Evolutionary conservation across 164 flowering plant genomes (phyloP).

Genomic region (Liriodendron chinense): DNA sequence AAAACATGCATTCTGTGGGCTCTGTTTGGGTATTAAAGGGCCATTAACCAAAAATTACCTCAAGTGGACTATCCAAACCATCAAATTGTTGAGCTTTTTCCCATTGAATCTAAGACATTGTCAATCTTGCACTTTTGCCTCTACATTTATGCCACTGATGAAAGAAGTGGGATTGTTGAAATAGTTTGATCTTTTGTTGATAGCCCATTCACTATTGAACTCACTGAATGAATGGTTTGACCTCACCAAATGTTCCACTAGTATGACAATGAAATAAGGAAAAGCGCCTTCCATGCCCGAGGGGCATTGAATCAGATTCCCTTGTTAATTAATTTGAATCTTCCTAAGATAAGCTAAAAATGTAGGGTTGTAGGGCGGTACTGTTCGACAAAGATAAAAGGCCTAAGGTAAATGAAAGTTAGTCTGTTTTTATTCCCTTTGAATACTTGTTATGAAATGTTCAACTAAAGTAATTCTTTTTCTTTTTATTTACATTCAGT

Average conservation of each 20-base stretch:
- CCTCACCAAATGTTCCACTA: not conserved
- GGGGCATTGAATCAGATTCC: not conserved
- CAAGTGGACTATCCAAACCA: no score
- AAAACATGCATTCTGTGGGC: not conserved
- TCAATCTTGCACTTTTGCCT: no score
- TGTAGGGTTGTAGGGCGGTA: constrained; percentile 62
- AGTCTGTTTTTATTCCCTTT: not conserved
- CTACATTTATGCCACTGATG: no score
- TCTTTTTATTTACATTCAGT: constrained; percentile 32
- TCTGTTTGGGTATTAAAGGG: not conserved
- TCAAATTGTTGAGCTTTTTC: no score
- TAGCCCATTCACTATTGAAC: no score
- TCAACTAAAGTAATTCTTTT: not conserved
- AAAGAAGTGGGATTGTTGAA: no score
- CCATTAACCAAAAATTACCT: no score
- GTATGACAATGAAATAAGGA: not conserved
- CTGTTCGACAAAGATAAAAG: constrained; percentile 56
- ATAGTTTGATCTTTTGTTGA: no score
- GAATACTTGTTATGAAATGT: not conserved
- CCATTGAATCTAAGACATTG: no score
- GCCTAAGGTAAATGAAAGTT: constrained; percentile 21
- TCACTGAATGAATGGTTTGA: no score
- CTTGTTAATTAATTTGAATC: no score
- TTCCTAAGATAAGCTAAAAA: not conserved
- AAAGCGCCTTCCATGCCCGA: not conserved